Percentiles rank a stretch among this genome's conserved stretches.
Evolutionary conservation across 2,329 filamentous ascomycete genomes (phyloP).

Genomic region (Beauveria brongniartii): DNA sequence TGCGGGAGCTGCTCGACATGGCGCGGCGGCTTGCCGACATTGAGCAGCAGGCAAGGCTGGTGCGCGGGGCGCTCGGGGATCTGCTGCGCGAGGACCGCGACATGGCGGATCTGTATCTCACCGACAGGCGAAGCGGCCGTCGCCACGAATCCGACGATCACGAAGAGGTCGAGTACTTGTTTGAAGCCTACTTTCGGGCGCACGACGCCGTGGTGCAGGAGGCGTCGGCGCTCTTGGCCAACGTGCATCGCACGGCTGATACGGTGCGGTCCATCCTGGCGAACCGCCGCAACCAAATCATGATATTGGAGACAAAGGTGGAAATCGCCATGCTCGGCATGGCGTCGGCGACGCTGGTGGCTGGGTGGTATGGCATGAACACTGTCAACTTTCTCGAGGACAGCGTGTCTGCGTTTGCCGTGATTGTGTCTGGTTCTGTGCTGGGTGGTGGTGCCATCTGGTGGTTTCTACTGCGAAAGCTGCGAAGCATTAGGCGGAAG

Average conservation of each 20-base stretch:
- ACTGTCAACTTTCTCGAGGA: slow-evolving; percentile 29
- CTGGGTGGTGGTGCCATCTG: slow-evolving; percentile 9
- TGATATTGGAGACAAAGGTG: slow-evolving; percentile 28
- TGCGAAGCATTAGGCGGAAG: slow-evolving; percentile 1
- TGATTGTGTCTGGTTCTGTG: slow-evolving; percentile 2
- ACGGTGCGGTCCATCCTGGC: slow-evolving; percentile 25
- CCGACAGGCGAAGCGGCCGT: slow-evolving; percentile 21
- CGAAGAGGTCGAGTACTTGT: slow-evolving; percentile 28
- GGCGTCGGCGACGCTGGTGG: slow-evolving; percentile 26
- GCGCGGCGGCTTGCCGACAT: slow-evolving; percentile 20
- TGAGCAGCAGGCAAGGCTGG: slow-evolving; percentile 24
- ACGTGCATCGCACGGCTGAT: slow-evolving; percentile 24
- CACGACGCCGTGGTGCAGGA: slow-evolving; percentile 24
- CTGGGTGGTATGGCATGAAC: slow-evolving; percentile 30
- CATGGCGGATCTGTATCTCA: slow-evolving; percentile 28
- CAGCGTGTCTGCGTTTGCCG: slow-evolving; percentile 20
- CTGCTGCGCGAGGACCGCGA: slow-evolving; percentile 27
- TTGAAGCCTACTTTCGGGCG: slow-evolving; percentile 29
- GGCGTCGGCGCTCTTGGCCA: slow-evolving; percentile 19
- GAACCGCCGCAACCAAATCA: slow-evolving; percentile 30
- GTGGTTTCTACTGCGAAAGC: slow-evolving; percentile 4
- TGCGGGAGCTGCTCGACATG: slow-evolving; percentile 22
- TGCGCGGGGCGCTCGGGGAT: slow-evolving; percentile 25
- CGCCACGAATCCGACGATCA: slow-evolving; percentile 24
- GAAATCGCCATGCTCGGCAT: slow-evolving; percentile 28